Percentiles rank a stretch among this genome's conserved stretches.
phyloP scores from a whole-genome alignment of 192 early-diverging fungal genomes.

The Gamsiella multidivaricata region DNA sequence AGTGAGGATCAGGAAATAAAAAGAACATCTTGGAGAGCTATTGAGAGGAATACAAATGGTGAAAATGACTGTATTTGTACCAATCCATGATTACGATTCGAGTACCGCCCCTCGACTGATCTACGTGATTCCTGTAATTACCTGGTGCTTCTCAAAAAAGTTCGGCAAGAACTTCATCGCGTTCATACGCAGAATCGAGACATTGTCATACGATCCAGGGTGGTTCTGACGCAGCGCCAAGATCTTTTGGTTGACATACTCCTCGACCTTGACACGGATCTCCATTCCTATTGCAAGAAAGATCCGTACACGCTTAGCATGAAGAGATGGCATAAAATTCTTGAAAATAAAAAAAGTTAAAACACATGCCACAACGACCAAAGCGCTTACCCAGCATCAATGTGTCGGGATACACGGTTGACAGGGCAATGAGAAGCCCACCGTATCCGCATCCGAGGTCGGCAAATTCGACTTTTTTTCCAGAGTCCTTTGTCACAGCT shows the following conservation, averaged over 20 bases:
- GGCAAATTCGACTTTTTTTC: conserved; percentile 89
- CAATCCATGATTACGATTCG: too few species aligned
- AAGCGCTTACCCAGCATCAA: conserved; percentile 88
- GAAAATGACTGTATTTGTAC: too few species aligned
- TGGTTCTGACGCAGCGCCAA: conserved; percentile 81
- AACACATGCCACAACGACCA: too few species aligned
- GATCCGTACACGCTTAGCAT: neutral
- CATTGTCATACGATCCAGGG: conserved; percentile 91
- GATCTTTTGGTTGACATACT: conserved; percentile 92
- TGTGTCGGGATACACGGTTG: conserved; percentile 91
- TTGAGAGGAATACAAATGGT: neutral
- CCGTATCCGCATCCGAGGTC: conserved; percentile 99
- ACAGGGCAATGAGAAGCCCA: conserved; percentile 87
- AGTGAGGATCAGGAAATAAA: conserved; percentile 99
- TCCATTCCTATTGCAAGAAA: conserved; percentile 84
- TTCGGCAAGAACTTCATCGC: conserved; percentile 99
- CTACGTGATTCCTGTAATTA: too few species aligned
- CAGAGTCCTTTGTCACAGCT: conserved; percentile 31
- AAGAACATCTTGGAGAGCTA: conserved; percentile 97
- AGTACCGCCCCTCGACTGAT: too few species aligned
- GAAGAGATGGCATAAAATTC: neutral
- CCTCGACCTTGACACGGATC: conserved; percentile 94
- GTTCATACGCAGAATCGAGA: conserved; percentile 97
- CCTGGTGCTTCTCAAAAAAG: conserved; percentile 96
- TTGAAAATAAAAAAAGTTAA: neutral